phyloP scores from a whole-genome alignment of 2,329 filamentous ascomycete genomes.

The Penicillium sp. region DNA sequence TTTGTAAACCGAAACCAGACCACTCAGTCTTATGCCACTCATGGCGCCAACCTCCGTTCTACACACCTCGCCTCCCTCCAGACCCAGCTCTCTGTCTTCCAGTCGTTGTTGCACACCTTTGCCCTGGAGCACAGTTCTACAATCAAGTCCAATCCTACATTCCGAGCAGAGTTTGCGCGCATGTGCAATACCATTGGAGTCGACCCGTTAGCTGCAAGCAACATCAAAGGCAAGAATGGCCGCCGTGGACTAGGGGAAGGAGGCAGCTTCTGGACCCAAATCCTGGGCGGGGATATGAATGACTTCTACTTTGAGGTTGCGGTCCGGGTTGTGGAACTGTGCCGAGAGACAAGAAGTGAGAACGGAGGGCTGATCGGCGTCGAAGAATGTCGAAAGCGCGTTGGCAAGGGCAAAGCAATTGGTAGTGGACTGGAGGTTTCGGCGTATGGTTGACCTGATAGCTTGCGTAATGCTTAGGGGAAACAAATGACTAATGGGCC shows the following conservation, averaged over 20 bases:
- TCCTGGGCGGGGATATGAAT: constrained; percentile 87
- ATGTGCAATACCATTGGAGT: constrained; percentile 98
- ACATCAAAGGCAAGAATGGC: constrained; percentile 51
- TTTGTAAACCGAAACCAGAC: constrained; percentile 84
- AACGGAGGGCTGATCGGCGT: constrained; percentile 92
- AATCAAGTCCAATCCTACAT: constrained; percentile 91
- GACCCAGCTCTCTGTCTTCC: constrained; percentile 94
- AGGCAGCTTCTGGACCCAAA: constrained; percentile 85
- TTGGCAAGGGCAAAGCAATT: constrained; percentile 71
- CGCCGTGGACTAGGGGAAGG: constrained; percentile 47
- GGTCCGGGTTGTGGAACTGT: constrained; percentile 93
- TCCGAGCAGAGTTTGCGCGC: constrained; percentile 94
- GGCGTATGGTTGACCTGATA: constrained; percentile 56
- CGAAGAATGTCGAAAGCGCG: constrained; percentile 73
- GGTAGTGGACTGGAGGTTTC: constrained; percentile 75
- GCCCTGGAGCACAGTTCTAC: constrained; percentile 92
- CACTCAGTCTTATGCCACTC: constrained; percentile 84
- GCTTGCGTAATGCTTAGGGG: background rate
- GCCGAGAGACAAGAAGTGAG: constrained; percentile 78
- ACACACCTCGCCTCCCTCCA: constrained; percentile 82
- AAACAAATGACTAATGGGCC: background rate
- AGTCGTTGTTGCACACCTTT: constrained; percentile 92
- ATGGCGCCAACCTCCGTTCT: constrained; percentile 83
- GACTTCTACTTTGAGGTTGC: constrained; percentile 99
- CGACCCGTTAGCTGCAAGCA: constrained; percentile 79